Base-by-base conservation (phyloP, 495 filamentous ascomycete genomes). In the Astrothelium subdiscretum region DNA sequence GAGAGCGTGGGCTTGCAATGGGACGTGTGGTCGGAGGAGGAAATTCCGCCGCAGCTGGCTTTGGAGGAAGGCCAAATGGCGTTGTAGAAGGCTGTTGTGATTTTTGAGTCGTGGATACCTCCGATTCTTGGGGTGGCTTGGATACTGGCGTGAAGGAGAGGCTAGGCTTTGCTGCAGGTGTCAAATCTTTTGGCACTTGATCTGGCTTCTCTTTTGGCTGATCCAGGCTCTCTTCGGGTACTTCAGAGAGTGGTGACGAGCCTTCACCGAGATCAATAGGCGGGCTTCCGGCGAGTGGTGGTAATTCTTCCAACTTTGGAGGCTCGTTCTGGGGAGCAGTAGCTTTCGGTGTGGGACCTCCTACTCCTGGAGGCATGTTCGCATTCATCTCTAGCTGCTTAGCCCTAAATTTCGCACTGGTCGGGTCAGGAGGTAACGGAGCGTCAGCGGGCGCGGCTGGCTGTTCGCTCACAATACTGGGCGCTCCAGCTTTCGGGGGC, bases 361-460 rank as follows among this genome's bases (percentile, higher is more conserved):
- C 48, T 54, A 54, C 48, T n/a, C 48, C 48, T 29, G 48, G 48
- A 29, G 48, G 48, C 48, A 54, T 54, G 29, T 54, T 54, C 6
- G 48, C 48, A 54, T 54, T 54, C 48, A 54, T 90, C 86, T 31
- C 85, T 83, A 59, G 84, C 73, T 32, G 78, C 77, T 72, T 85
- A 89, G 52, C 69, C 76, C 24, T 59, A 57, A 63, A 78, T 77
- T 75, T 85, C 87, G 76, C 22, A 42, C 83, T 90, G 24, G 86
- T 88, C 48, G 87, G 72, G 63, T 91, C 87, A n/a, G 88, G 89
- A 32, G 89, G 89, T 38, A 92, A 72, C 59, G 90, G 89, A 15
- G 80, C 70, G 67, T 86, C 82, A 52, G 66, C 67, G 3, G 57
- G 18, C 12, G 58, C 29, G 42, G 52, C 70, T 32, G 67, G 65